Base-by-base conservation (phyloP, 371 early-diverging fungal genomes). In the Actinomortierella ambigua region DNA sequence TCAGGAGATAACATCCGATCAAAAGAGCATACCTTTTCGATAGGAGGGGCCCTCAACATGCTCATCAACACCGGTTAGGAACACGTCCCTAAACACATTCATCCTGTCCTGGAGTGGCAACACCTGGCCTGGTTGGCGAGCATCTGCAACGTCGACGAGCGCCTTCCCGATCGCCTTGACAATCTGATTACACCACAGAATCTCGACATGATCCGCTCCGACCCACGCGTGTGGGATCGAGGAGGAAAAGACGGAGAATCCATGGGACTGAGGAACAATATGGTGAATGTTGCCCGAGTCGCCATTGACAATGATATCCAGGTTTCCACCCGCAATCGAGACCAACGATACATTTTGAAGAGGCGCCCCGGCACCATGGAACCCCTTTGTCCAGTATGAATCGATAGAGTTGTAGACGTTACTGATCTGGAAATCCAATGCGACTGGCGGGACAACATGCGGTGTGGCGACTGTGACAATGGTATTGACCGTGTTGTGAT, bases 161-260 rank as follows among this genome's bases (percentile, higher is more conserved):
- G 87, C 70, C 15, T 76, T 77, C 3, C 89, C 82, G 17, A 91
- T 63, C 9, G 83, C 82, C 14, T 80, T 79, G 13, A 90, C 90
- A 43, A 97, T 79, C 76, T 98, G 98, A 58, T 91, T 91, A 66
- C 98, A 98, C 88, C 97, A 97, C 55, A 96, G 77, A 56, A 96
- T 91, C 18, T 90, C 85, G 24, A 90, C 85, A 77, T 98, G 98
- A 68, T 97, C 97, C 22, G 89, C 83, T 2, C 92, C 85, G 13
- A 91, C 86, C 98, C 98, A 98, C 3, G 94, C 95, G 34, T 84
- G 73, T 20, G 93, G 92, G 27, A 97, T 85, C 0, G 88, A 88
- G 6, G 95, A 91, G 11, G 95, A 82, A 50, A 88, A 87, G 6
- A 89, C 87, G 41, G 92, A 91, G 51, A 93, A 89, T 0, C 95